These are phyloP conservation scores for Aspergillus versicolor DNA, from an alignment of 2,329 filamentous ascomycete species.

Conservation along the genomic window DNA sequence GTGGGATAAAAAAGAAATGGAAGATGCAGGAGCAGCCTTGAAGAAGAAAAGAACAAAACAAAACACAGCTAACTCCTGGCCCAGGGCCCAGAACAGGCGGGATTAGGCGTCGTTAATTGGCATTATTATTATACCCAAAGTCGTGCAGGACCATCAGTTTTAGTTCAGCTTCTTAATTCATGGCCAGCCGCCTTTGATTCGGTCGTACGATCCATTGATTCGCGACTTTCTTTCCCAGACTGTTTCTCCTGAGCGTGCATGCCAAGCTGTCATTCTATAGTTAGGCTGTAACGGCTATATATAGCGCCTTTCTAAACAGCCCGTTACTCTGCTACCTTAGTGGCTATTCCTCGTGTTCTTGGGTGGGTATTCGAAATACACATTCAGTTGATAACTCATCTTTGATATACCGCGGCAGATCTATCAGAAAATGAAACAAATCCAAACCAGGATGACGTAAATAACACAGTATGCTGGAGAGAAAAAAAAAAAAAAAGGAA, in stretches of 20 bases:
- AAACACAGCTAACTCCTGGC: neutral
- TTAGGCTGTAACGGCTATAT: neutral
- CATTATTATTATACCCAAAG: neutral
- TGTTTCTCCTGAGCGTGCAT: neutral
- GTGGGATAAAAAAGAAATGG: neutral
- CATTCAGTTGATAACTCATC: neutral
- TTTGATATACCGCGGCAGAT: neutral
- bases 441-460: neutral
- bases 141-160: neutral
- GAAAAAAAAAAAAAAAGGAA: neutral
- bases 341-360: neutral
- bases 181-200: neutral
- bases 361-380: neutral
- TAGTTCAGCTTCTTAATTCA: neutral
- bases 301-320: neutral
- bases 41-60: neutral
- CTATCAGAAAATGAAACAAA: constrained; percentile 3
- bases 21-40: constrained; percentile 4
- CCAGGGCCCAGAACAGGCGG: neutral
- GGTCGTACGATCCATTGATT: constrained; percentile 1
- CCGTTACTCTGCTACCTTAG: no score
- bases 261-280: constrained; percentile 1
- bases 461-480: constrained; percentile 6
- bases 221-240: neutral
- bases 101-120: neutral